phyloP scores from a whole-genome alignment of 129 eudicot genomes.

The Calendula officinalis region DNA sequence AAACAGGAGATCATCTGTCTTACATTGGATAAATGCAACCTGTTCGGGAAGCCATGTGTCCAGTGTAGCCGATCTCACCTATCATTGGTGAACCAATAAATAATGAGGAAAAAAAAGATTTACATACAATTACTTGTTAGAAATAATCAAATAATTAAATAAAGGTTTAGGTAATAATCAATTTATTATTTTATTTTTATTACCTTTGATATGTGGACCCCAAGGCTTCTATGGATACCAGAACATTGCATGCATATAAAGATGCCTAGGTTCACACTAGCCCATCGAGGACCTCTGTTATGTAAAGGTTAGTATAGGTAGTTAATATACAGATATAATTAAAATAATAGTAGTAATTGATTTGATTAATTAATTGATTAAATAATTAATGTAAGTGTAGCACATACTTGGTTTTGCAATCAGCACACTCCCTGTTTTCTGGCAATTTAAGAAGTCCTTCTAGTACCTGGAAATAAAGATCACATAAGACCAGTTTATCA shows the following conservation, averaged over 20 bases:
- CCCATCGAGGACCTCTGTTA: slow-evolving; percentile 97
- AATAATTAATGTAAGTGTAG: slow-evolving; percentile 14
- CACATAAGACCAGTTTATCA: slow-evolving; percentile 13
- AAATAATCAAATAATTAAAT: too few relatives aligned
- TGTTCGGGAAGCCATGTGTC: not conserved
- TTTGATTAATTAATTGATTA: too few relatives aligned
- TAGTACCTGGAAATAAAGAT: slow-evolving; percentile 53
- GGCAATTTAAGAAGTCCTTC: slow-evolving; percentile 97
- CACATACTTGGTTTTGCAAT: slow-evolving; percentile 90
- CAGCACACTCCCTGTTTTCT: slow-evolving; percentile 96
- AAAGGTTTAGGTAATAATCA: not conserved
- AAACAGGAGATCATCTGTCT: not conserved
- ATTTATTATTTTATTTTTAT: not conserved
- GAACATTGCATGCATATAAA: slow-evolving; percentile 94
- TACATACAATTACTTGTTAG: too few relatives aligned
- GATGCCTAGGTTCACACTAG: slow-evolving; percentile 84
- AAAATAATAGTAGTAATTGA: not conserved
- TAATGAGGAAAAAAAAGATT: slow-evolving; percentile 11
- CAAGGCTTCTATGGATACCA: slow-evolving; percentile 94
- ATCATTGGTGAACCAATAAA: slow-evolving; percentile 26
- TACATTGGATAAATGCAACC: not conserved
- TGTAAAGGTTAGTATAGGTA: slow-evolving; percentile 16
- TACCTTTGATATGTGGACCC: slow-evolving; percentile 96
- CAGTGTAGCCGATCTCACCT: not conserved
- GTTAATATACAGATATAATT: slow-evolving; percentile 7